phyloP scores from a whole-genome alignment of 2,329 filamentous ascomycete genomes.

The Alternaria infectoria region DNA sequence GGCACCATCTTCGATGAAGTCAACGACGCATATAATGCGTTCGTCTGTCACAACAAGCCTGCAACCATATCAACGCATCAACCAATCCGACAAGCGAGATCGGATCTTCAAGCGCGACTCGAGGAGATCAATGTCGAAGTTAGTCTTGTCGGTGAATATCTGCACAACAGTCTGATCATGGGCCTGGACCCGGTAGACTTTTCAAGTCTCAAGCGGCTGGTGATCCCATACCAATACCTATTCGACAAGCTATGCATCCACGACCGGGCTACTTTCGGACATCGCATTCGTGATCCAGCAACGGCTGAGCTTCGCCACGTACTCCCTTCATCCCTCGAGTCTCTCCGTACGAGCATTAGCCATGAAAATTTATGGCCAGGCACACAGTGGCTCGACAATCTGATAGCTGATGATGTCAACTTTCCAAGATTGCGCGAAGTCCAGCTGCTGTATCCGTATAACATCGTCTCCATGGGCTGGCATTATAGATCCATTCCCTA shows the following conservation, averaged over 20 bases:
- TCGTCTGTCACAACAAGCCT: background rate
- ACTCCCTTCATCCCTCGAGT: background rate
- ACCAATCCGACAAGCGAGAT: background rate
- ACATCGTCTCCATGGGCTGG: background rate
- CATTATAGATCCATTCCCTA: background rate
- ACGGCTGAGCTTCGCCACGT: background rate
- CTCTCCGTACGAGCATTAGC: background rate
- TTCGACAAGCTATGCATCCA: background rate
- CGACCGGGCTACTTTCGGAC: background rate
- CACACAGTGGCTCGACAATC: background rate
- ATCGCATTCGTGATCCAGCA: background rate
- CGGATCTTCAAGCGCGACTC: background rate
- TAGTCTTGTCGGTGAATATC: background rate
- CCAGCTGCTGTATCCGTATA: background rate
- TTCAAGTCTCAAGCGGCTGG: background rate
- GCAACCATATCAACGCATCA: background rate
- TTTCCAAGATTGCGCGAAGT: background rate
- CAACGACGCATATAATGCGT: background rate
- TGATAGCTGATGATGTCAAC: background rate
- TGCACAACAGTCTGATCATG: background rate
- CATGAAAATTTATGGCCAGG: background rate
- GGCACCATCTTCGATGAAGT: background rate
- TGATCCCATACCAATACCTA: background rate
- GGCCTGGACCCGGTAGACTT: background rate
- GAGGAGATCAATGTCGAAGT: background rate